Conservation (phyloP, 768 basidiomycete species). For the Naganishia antarctica region DNA sequence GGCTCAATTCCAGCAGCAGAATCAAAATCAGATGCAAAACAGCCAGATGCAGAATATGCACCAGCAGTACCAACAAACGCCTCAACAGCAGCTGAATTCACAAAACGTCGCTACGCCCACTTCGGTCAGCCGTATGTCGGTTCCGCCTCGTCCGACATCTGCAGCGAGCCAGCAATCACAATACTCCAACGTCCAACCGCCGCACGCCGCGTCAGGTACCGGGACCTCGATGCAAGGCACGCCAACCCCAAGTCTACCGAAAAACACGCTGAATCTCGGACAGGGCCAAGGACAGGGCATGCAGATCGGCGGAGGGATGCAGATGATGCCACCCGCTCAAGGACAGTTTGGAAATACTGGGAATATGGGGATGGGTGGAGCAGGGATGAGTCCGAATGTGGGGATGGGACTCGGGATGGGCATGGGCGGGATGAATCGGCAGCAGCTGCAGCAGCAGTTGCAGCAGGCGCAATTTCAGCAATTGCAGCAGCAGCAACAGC, state of each 20-base stretch:
- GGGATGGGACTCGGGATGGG: conserved; percentile 12
- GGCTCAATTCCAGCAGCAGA: conserved; percentile 31
- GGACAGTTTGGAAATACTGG: neutral
- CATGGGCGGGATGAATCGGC: conserved; percentile 27
- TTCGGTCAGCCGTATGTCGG: neutral
- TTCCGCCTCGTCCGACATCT: neutral
- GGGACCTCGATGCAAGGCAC: conserved; percentile 1
- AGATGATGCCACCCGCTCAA: conserved; percentile 6
- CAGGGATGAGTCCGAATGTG: neutral
- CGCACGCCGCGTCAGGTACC: conserved; percentile 11
- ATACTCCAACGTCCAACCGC: too few species aligned
- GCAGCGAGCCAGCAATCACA: neutral
- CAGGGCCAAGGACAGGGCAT: neutral
- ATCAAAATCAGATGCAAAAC: conserved; percentile 16
- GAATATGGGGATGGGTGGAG: conserved; percentile 1
- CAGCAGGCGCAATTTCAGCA: conserved; percentile 20
- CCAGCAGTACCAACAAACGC: neutral
- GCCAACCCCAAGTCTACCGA: neutral
- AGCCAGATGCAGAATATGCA: neutral
- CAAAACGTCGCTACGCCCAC: neutral
- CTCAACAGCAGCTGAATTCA: neutral
- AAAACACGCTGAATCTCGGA: neutral
- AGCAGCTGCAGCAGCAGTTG: conserved; percentile 29
- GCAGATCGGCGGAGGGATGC: too few species aligned
- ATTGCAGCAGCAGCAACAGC: conserved; percentile 29